phyloP scores from a whole-genome alignment of 768 basidiomycete species.

The Tylopilus sp. region DNA sequence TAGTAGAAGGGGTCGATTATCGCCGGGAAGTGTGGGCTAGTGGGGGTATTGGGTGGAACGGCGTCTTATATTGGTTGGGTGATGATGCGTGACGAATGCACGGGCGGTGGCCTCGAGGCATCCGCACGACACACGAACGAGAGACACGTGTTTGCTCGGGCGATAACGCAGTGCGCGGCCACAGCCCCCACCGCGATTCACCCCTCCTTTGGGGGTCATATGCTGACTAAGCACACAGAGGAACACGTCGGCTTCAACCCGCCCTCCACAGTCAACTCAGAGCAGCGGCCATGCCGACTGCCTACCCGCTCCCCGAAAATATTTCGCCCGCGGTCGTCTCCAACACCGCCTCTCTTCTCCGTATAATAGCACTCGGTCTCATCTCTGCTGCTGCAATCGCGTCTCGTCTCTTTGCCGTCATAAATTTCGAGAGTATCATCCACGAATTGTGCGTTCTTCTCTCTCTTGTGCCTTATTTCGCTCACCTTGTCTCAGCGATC shows the following conservation, averaged over 20 bases:
- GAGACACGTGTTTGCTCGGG: constrained; percentile 30
- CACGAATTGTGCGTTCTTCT: constrained; percentile 85
- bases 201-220: background rate
- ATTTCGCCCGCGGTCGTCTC: constrained; percentile 68
- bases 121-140: constrained; percentile 20
- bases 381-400: constrained; percentile 95
- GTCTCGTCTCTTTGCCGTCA: constrained; percentile 93
- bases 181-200: no score
- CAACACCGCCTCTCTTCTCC: constrained; percentile 88
- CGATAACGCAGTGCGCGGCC: constrained; percentile 15
- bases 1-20: constrained; percentile 20
- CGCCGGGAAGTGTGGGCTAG: constrained; percentile 15
- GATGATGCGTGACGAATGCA: constrained; percentile 23
- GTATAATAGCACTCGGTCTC: constrained; percentile 83
- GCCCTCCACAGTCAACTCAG: background rate
- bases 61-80: constrained; percentile 29
- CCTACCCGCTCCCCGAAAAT: constrained; percentile 69
- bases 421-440: constrained; percentile 98
- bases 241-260: constrained; percentile 22
- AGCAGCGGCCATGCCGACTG: constrained; percentile 61
- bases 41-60: constrained; percentile 24
- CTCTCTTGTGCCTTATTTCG: background rate
- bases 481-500: constrained; percentile 58
- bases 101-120: constrained; percentile 32
- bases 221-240: constrained; percentile 9